Conservation (phyloP, 805 yeast genomes). For the Cyberlindnera mrakii region DNA sequence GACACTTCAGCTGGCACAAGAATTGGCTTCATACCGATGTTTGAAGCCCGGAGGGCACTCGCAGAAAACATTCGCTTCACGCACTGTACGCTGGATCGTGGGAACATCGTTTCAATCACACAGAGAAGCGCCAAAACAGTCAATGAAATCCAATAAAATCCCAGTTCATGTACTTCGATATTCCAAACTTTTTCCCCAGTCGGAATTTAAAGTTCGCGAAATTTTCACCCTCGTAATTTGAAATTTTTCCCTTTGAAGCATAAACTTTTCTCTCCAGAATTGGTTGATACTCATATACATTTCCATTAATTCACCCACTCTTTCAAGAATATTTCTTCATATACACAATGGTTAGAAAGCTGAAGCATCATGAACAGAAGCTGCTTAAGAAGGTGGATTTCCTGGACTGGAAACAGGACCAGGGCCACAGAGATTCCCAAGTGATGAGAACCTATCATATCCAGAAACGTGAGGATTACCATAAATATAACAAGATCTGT, state of each 20-base stretch:
- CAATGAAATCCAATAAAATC: not conserved
- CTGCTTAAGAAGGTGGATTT: slow-evolving; percentile 92
- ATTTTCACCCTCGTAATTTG: too few species aligned
- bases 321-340: not conserved
- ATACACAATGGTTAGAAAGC: slow-evolving; percentile 67
- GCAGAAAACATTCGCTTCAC: slow-evolving; percentile 30
- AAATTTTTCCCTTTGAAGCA: too few species aligned
- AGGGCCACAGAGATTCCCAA: slow-evolving; percentile 91
- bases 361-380: slow-evolving; percentile 94
- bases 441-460: slow-evolving; percentile 93
- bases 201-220: too few species aligned
- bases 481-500: slow-evolving; percentile 86
- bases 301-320: too few species aligned
- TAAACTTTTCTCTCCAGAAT: too few species aligned
- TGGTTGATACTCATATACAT: too few species aligned
- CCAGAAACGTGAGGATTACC: slow-evolving; percentile 93
- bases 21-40: slow-evolving; percentile 79
- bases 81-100: slow-evolving; percentile 3
- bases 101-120: slow-evolving; percentile 2
- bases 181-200: too few species aligned
- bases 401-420: slow-evolving; percentile 96
- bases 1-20: slow-evolving; percentile 57
- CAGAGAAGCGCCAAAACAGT: not conserved
- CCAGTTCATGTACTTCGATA: not conserved
- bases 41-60: slow-evolving; percentile 36